These are phyloP conservation scores for Fusarium dlaminii DNA, from an alignment of 2,329 filamentous ascomycete genomes.

Conservation along the genomic window DNA sequence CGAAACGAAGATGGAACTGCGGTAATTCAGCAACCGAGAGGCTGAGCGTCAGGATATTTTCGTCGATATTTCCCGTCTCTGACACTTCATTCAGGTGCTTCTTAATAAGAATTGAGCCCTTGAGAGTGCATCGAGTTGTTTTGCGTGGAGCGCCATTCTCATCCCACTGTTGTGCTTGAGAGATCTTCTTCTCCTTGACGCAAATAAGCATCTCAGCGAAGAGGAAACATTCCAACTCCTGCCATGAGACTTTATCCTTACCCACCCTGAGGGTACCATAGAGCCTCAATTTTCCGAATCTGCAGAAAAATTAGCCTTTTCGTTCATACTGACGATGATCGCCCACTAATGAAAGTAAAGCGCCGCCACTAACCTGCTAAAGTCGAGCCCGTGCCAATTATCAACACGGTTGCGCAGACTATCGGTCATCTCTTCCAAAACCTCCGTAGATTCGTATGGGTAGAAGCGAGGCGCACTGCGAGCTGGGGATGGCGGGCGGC, in stretches of 20 bases:
- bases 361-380: constrained; percentile 68
- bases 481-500: constrained; percentile 68
- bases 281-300: constrained; percentile 90
- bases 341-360: neutral
- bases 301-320: constrained; percentile 46
- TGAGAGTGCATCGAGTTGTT: constrained; percentile 83
- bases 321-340: neutral
- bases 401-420: constrained; percentile 88
- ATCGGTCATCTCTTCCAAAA: constrained; percentile 86
- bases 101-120: constrained; percentile 97
- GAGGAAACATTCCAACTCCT: constrained; percentile 95
- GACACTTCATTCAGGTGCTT: constrained; percentile 92
- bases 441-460: constrained; percentile 79
- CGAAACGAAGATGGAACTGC: constrained; percentile 92
- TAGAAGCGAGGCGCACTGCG: constrained; percentile 68
- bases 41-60: constrained; percentile 86
- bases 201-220: constrained; percentile 99
- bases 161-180: constrained; percentile 70
- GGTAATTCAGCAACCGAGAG: constrained; percentile 92
- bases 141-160: constrained; percentile 68
- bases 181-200: constrained; percentile 93
- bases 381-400: constrained; percentile 98
- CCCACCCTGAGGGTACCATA: constrained; percentile 92
- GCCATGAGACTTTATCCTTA: constrained; percentile 96
- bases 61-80: constrained; percentile 76